Evolutionary conservation across 768 basidiomycete species (phyloP).

Genomic region (Amanita inopinata): DNA sequence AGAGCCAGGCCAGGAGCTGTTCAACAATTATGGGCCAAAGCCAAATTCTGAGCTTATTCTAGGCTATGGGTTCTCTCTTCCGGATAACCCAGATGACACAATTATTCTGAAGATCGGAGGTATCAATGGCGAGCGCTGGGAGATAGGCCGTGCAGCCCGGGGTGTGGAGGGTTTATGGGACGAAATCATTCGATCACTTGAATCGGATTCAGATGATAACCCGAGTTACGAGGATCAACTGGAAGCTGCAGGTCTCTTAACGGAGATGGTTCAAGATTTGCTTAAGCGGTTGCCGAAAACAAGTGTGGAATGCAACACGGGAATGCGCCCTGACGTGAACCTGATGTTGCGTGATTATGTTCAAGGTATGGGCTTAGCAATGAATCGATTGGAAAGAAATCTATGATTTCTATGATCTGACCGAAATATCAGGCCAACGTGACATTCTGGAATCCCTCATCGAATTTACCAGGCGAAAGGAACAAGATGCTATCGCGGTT

Average conservation of each 20-base stretch:
- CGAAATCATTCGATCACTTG: slow-evolving; percentile 31
- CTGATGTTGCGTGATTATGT: slow-evolving; percentile 63
- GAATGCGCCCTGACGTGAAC: slow-evolving; percentile 45
- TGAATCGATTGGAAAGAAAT: not conserved
- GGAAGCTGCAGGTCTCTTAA: slow-evolving; percentile 55
- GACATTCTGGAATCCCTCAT: slow-evolving; percentile 48
- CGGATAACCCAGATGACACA: slow-evolving; percentile 77
- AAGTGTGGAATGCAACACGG: slow-evolving; percentile 14
- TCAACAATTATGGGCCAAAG: slow-evolving; percentile 91
- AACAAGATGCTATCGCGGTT: slow-evolving; percentile 32
- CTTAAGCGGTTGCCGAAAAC: slow-evolving; percentile 37
- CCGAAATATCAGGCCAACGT: slow-evolving; percentile 36
- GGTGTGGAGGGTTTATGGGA: slow-evolving; percentile 55
- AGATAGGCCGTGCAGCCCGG: slow-evolving; percentile 46
- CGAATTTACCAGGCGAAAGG: slow-evolving; percentile 37
- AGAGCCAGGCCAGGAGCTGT: slow-evolving; percentile 44
- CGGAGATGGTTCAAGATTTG: slow-evolving; percentile 53
- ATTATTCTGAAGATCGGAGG: slow-evolving; percentile 74
- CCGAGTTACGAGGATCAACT: slow-evolving; percentile 51
- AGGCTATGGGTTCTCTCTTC: slow-evolving; percentile 83
- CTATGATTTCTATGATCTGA: not conserved
- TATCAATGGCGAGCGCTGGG: slow-evolving; percentile 39
- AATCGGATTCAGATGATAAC: slow-evolving; percentile 16
- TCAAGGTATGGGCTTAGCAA: slow-evolving; percentile 32
- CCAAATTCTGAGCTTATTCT: slow-evolving; percentile 85